Evolutionary conservation across 2,329 filamentous ascomycete species (phyloP).

Genomic region (Trichophyton rubrum): DNA sequence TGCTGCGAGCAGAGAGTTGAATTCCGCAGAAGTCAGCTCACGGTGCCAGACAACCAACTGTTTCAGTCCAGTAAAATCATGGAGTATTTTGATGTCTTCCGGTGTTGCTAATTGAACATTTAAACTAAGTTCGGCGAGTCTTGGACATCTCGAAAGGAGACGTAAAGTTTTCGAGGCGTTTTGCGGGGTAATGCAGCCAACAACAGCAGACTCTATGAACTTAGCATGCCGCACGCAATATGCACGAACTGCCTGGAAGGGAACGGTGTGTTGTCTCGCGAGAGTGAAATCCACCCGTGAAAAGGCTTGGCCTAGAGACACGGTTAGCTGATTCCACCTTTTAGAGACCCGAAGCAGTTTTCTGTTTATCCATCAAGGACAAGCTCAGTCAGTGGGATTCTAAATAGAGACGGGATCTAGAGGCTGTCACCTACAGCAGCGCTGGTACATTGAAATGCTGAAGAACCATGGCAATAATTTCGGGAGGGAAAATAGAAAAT

Average conservation of each 20-base stretch:
- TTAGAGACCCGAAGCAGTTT: constrained; percentile 43
- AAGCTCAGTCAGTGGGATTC: not conserved
- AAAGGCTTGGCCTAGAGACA: constrained; percentile 36
- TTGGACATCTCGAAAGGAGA: constrained; percentile 17
- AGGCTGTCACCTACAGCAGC: constrained; percentile 28
- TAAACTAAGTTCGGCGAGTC: constrained; percentile 23
- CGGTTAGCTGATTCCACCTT: constrained; percentile 41
- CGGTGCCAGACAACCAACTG: not conserved
- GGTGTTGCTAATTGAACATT: not conserved
- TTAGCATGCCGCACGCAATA: constrained; percentile 27
- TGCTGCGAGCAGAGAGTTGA: not conserved
- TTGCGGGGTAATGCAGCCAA: constrained; percentile 13
- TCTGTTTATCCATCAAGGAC: constrained; percentile 17
- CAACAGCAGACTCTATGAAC: constrained; percentile 22
- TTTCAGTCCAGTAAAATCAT: not conserved
- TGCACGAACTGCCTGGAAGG: constrained; percentile 22
- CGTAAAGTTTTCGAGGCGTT: constrained; percentile 20
- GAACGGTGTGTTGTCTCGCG: constrained; percentile 31
- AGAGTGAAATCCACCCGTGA: constrained; percentile 41
- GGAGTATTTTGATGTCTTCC: not conserved
- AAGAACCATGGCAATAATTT: constrained; percentile 42
- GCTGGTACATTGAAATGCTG: constrained; percentile 41
- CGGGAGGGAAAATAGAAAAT: constrained; percentile 41
- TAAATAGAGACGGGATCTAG: constrained; percentile 9
- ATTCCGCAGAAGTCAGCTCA: not conserved